Evolutionary conservation across 2,329 filamentous ascomycete genomes (phyloP).

Genomic region (Fusarium sp.): DNA sequence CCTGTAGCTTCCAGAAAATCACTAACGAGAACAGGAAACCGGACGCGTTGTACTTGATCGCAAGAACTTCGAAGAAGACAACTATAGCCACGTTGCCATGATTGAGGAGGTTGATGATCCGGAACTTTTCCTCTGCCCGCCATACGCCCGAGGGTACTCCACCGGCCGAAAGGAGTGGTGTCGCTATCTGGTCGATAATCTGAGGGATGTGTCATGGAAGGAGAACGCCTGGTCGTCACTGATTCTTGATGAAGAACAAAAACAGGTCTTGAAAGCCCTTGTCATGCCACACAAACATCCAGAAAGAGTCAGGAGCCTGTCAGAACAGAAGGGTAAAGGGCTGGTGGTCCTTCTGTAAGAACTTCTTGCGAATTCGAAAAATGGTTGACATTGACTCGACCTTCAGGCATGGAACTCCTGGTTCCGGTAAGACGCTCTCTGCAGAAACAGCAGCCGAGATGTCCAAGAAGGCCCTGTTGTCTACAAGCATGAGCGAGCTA

Average conservation of each 20-base stretch:
- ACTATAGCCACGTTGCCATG: neutral
- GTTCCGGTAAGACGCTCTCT: neutral
- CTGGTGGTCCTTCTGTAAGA: neutral
- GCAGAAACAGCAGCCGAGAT: neutral
- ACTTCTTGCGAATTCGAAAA: rapidly evolving
- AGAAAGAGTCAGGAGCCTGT: neutral
- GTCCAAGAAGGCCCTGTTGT: neutral
- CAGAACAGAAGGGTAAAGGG: neutral
- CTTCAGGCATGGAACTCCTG: neutral
- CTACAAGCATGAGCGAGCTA: neutral
- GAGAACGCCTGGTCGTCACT: neutral
- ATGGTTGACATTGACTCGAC: rapidly evolving
- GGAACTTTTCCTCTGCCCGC: neutral
- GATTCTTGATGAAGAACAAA: neutral
- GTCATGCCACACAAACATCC: neutral
- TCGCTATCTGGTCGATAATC: neutral
- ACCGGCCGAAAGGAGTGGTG: neutral
- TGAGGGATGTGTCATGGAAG: neutral
- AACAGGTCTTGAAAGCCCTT: neutral
- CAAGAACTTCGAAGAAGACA: neutral
- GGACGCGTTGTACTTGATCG: neutral
- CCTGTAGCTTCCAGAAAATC: rapidly evolving
- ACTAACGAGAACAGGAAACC: rapidly evolving
- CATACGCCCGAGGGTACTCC: neutral
- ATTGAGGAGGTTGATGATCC: neutral